phyloP scores from a whole-genome alignment of 1,284 basidiomycete genomes.

The Tilletia indica region DNA sequence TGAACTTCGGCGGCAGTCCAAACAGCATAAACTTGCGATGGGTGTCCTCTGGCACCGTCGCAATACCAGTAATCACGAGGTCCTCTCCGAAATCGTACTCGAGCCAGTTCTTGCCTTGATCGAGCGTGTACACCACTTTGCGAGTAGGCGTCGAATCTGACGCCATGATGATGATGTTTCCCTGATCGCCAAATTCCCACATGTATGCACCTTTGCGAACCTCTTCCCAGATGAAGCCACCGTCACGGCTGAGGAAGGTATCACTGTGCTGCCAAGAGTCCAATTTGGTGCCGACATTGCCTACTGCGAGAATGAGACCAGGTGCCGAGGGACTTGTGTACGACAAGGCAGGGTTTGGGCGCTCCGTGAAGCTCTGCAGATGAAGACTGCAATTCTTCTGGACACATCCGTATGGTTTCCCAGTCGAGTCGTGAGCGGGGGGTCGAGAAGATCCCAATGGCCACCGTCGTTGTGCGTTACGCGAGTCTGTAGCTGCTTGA shows the following conservation, averaged over 20 bases:
- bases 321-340: slow-evolving; percentile 88
- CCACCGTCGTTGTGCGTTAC: slow-evolving; percentile 98
- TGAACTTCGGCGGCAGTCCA: slow-evolving; percentile 63
- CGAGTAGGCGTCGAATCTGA: slow-evolving; percentile 93
- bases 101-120: slow-evolving; percentile 83
- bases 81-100: slow-evolving; percentile 82
- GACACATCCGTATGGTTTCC: slow-evolving; percentile 72
- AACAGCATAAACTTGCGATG: slow-evolving; percentile 86
- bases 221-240: slow-evolving; percentile 96
- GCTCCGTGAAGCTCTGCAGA: slow-evolving; percentile 92
- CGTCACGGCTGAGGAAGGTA: slow-evolving; percentile 93
- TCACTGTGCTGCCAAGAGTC: slow-evolving; percentile 81
- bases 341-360: slow-evolving; percentile 81
- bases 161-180: slow-evolving; percentile 84
- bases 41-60: slow-evolving; percentile 86
- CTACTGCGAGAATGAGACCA: slow-evolving; percentile 91
- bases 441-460: slow-evolving; percentile 77
- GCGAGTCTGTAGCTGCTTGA: slow-evolving; percentile 75
- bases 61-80: slow-evolving; percentile 73
- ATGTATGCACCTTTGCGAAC: slow-evolving; percentile 96
- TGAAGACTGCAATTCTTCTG: slow-evolving; percentile 78
- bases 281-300: slow-evolving; percentile 87
- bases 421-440: slow-evolving; percentile 77
- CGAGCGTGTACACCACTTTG: slow-evolving; percentile 79
- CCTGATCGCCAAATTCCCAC: slow-evolving; percentile 97